phyloP scores from a whole-genome alignment of 2,329 filamentous ascomycete species.

The Epichloe typhina region DNA sequence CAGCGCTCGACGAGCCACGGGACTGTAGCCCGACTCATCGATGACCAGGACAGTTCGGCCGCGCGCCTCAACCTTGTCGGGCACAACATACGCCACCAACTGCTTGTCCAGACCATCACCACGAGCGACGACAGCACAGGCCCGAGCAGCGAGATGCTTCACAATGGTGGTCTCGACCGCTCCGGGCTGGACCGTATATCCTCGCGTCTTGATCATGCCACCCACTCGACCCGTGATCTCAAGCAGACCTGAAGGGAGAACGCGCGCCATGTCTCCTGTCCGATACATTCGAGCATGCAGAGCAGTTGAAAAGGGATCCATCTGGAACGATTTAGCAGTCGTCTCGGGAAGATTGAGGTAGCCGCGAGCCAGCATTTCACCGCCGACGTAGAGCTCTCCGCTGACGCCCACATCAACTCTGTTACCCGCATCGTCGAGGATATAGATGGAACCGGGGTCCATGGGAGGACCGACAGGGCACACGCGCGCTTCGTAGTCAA shows the following conservation, averaged over 20 bases:
- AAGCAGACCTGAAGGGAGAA: conserved; percentile 53
- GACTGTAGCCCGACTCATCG: conserved; percentile 58
- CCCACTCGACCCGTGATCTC: conserved; percentile 67
- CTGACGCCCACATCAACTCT: conserved; percentile 47
- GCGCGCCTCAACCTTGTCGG: conserved; percentile 44
- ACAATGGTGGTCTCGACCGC: conserved; percentile 64
- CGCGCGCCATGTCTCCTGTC: conserved; percentile 57
- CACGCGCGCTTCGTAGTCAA: conserved; percentile 48
- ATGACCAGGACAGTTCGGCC: conserved; percentile 51
- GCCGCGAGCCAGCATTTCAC: conserved; percentile 57
- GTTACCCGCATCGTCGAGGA: conserved; percentile 56
- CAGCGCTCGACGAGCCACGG: conserved; percentile 51
- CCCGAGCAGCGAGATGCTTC: conserved; percentile 54
- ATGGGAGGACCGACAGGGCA: conserved; percentile 63
- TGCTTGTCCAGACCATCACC: conserved; percentile 66
- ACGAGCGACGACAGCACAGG: conserved; percentile 59
- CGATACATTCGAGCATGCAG: conserved; percentile 58
- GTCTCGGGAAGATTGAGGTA: conserved; percentile 72
- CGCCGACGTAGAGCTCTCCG: conserved; percentile 66
- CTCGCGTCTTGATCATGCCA: conserved; percentile 69
- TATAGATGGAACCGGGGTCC: conserved; percentile 55
- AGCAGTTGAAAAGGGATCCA: conserved; percentile 47
- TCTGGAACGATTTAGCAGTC: conserved; percentile 57
- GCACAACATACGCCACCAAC: conserved; percentile 64
- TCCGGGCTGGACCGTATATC: conserved; percentile 64